A percentile compares a stretch with the other conserved stretches of the same genome.
Conservation (phyloP, 352 stramenopile species). For the Globisporangium yorkense region DNA sequence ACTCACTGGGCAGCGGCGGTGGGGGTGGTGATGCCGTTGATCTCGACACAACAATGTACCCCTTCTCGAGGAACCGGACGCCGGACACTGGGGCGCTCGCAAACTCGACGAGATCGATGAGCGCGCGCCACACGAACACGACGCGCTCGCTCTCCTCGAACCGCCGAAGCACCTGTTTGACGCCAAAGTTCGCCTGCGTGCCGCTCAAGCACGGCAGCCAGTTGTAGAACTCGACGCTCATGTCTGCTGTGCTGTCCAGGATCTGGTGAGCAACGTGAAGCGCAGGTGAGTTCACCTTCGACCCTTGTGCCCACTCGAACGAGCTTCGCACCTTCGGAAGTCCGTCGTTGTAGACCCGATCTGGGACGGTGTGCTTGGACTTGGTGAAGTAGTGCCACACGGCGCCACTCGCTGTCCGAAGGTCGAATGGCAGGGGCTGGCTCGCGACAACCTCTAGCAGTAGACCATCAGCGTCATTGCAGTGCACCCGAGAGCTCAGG, state of each 20-base stretch:
- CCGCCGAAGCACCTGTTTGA: slow-evolving; percentile 27
- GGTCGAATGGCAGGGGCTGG: slow-evolving; percentile 23
- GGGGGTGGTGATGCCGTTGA: not conserved
- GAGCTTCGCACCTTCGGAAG: no score
- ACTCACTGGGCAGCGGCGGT: no score
- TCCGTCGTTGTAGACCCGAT: slow-evolving; percentile 27
- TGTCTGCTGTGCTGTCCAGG: slow-evolving; percentile 26
- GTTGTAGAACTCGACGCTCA: slow-evolving; percentile 24
- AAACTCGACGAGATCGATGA: slow-evolving; percentile 35
- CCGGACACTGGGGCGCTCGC: slow-evolving; percentile 22
- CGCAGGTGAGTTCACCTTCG: not conserved
- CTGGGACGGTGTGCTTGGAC: slow-evolving; percentile 17
- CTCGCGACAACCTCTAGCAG: slow-evolving; percentile 20
- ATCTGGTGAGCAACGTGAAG: slow-evolving; percentile 7
- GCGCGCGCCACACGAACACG: slow-evolving; percentile 31
- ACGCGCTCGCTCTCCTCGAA: slow-evolving; percentile 29
- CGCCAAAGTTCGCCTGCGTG: slow-evolving; percentile 21
- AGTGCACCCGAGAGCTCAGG: not conserved
- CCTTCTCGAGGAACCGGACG: slow-evolving; percentile 32
- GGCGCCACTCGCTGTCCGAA: slow-evolving; percentile 16
- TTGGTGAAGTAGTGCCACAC: slow-evolving; percentile 29
- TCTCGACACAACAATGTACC: slow-evolving; percentile 33
- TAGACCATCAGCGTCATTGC: slow-evolving; percentile 16
- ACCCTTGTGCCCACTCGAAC: no score
- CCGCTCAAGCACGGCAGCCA: slow-evolving; percentile 12